These are phyloP conservation scores for Bipolaris cookei DNA, from an alignment of 2,329 filamentous ascomycete species.

Conservation along the genomic window DNA sequence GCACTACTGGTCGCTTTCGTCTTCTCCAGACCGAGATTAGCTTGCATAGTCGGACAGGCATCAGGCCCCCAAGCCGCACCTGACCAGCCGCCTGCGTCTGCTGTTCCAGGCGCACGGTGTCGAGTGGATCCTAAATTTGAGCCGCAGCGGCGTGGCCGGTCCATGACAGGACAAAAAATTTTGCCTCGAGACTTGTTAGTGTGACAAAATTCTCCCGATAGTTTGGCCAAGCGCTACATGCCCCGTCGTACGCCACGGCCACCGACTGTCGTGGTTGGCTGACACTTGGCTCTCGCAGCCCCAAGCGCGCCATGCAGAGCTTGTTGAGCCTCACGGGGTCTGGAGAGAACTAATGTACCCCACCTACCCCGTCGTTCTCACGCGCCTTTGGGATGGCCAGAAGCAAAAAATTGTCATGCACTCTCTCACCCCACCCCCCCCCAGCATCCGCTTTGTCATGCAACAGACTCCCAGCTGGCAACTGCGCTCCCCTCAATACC, in stretches of 20 bases:
- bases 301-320: constrained; percentile 28
- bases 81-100: constrained; percentile 4
- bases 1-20: background rate
- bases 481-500: constrained; percentile 8
- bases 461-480: constrained; percentile 15
- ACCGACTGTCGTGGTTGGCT: constrained; percentile 17
- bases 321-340: constrained; percentile 38
- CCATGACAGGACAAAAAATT: constrained; percentile 3
- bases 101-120: constrained; percentile 2
- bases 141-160: constrained; percentile 13
- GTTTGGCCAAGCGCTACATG: constrained; percentile 26
- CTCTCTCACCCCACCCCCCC: constrained; percentile 11
- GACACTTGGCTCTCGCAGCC: constrained; percentile 20
- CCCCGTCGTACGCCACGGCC: constrained; percentile 7
- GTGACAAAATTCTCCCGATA: constrained; percentile 31
- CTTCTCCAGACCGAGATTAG: constrained; percentile 1
- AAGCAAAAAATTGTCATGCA: constrained; percentile 27
- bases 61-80: constrained; percentile 1
- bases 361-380: constrained; percentile 22
- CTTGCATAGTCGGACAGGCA: background rate
- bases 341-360: constrained; percentile 36
- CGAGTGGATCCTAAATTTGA: constrained; percentile 8
- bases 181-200: constrained; percentile 13
- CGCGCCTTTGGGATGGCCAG: constrained; percentile 27
- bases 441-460: constrained; percentile 12